Percentiles rank a stretch among this genome's conserved stretches.
phyloP scores from a whole-genome alignment of 345 rosid species.

The Acer saccharum region DNA sequence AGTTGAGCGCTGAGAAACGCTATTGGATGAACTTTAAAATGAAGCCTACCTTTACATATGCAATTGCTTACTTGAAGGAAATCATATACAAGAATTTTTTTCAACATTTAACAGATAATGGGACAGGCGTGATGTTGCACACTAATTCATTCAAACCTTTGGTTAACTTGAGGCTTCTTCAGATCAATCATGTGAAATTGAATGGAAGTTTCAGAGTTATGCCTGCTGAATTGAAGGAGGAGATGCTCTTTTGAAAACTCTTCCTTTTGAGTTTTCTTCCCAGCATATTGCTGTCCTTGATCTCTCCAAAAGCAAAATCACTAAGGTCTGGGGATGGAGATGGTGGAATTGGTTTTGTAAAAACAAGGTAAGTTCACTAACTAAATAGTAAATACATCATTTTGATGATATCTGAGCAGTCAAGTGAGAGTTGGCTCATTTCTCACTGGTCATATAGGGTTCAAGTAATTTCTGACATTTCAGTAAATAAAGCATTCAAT shows the following conservation, averaged over 20 bases:
- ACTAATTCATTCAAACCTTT: slow-evolving; percentile 30
- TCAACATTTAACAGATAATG: neutral
- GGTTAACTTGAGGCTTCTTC: slow-evolving; percentile 40
- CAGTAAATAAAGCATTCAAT: neutral
- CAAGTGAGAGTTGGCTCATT: neutral
- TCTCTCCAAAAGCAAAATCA: slow-evolving; percentile 37
- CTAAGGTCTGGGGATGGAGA: slow-evolving; percentile 21
- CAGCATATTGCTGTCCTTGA: slow-evolving; percentile 37
- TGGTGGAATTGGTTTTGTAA: neutral
- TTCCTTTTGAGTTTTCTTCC: slow-evolving; percentile 30
- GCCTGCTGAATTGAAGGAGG: slow-evolving; percentile 39
- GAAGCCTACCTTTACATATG: slow-evolving; percentile 1
- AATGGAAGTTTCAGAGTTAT: slow-evolving; percentile 30
- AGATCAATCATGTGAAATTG: slow-evolving; percentile 35
- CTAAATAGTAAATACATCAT: neutral
- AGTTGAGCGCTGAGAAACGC: neutral
- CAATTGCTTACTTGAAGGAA: slow-evolving; percentile 14
- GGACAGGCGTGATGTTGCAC: slow-evolving; percentile 10
- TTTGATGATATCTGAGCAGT: neutral
- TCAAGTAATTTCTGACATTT: neutral
- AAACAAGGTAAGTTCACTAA: slow-evolving; percentile 3
- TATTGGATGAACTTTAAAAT: neutral
- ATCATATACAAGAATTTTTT: neutral
- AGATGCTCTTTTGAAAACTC: slow-evolving; percentile 32
- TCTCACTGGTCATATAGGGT: too few species aligned